phyloP scores from a whole-genome alignment of 345 rosid genomes.

The Firmiana major region DNA sequence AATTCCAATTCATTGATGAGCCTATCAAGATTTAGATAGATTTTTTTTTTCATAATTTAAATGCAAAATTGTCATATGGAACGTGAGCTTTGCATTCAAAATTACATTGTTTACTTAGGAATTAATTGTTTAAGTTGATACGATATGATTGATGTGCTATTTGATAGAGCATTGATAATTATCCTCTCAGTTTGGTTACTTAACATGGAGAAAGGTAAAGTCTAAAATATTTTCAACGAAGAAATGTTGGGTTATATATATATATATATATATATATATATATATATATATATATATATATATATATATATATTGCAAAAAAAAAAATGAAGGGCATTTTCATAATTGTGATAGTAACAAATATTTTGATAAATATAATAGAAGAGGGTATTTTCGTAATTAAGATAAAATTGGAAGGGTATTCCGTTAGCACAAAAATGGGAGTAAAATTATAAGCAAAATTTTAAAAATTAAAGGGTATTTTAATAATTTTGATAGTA shows the following conservation, averaged over 20 bases:
- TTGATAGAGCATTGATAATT: background rate
- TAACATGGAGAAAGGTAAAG: background rate
- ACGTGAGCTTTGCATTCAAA: background rate
- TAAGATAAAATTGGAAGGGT: too few species aligned
- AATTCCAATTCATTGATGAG: background rate
- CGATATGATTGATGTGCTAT: background rate
- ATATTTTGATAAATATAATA: too few species aligned
- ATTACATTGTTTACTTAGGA: conserved; percentile 2
- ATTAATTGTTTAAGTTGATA: background rate
- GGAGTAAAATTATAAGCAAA: too few species aligned
- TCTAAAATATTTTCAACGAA: background rate
- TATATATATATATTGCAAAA: too few species aligned
- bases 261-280: too few species aligned
- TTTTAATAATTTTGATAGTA: too few species aligned
- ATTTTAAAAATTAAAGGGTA: too few species aligned
- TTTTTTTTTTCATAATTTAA: background rate
- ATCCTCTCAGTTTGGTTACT: background rate
- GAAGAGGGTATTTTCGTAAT: too few species aligned
- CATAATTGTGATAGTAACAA: too few species aligned
- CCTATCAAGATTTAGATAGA: background rate
- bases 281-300: too few species aligned
- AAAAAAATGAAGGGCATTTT: too few species aligned
- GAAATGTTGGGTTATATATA: background rate
- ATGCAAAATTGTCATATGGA: background rate
- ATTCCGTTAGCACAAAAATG: too few species aligned